phyloP scores from a whole-genome alignment of 805 yeast species.

The Hanseniaspora nectarophila region DNA sequence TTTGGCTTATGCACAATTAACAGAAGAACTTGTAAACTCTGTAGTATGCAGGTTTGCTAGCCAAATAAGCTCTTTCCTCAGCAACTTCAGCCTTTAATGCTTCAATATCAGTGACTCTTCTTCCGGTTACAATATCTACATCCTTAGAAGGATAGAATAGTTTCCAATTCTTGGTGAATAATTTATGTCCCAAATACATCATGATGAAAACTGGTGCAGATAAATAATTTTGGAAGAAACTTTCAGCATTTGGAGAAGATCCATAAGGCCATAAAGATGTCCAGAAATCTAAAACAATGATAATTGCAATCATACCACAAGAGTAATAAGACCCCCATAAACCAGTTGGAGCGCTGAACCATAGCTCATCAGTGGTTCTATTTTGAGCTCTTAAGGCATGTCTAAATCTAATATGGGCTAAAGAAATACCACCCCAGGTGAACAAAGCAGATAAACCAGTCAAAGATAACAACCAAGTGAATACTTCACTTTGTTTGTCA shows the following conservation, averaged over 20 bases:
- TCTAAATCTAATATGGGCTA: slow-evolving; percentile 53
- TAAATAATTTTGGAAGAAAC: slow-evolving; percentile 55
- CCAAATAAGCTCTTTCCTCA: slow-evolving; percentile 36
- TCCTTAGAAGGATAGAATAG: slow-evolving; percentile 38
- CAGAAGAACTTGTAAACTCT: slow-evolving; percentile 39
- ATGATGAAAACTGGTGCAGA: slow-evolving; percentile 55
- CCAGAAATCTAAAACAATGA: slow-evolving; percentile 72
- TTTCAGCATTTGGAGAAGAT: slow-evolving; percentile 29
- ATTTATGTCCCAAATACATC: slow-evolving; percentile 47
- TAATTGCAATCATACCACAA: slow-evolving; percentile 41
- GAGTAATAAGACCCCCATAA: slow-evolving; percentile 58
- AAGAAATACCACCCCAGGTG: slow-evolving; percentile 51
- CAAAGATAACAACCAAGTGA: slow-evolving; percentile 52
- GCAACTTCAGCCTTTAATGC: slow-evolving; percentile 40
- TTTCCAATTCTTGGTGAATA: slow-evolving; percentile 36
- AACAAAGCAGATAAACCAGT: slow-evolving; percentile 51
- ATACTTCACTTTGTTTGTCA: slow-evolving; percentile 40
- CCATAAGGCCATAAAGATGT: slow-evolving; percentile 63
- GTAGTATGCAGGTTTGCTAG: slow-evolving; percentile 37
- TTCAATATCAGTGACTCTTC: slow-evolving; percentile 47
- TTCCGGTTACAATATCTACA: slow-evolving; percentile 52
- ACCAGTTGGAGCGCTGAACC: slow-evolving; percentile 58
- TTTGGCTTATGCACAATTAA: slow-evolving; percentile 20
- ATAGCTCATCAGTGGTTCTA: slow-evolving; percentile 51
- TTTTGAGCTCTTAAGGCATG: slow-evolving; percentile 54